These are phyloP conservation scores for Acer saccharum DNA, from an alignment of 345 rosid genomes.

Conservation along the genomic window DNA sequence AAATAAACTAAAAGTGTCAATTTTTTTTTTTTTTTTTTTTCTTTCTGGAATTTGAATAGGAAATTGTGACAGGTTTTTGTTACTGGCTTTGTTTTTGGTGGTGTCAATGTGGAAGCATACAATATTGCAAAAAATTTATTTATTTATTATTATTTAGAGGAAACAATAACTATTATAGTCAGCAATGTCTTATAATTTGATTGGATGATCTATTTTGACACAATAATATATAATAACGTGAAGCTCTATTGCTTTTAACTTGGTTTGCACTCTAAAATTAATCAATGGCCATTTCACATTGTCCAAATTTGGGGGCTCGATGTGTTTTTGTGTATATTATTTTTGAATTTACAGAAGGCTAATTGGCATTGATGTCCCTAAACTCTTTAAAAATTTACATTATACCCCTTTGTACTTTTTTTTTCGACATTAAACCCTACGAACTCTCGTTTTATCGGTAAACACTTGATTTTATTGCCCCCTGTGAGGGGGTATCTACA, in stretches of 20 bases:
- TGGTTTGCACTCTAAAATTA: not conserved
- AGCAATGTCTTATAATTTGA: not conserved
- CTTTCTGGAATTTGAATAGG: not conserved
- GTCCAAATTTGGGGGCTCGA: constrained; percentile 20
- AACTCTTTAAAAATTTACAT: too few relatives aligned
- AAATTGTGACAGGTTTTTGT: not conserved
- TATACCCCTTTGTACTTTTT: too few relatives aligned
- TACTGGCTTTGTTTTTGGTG: not conserved
- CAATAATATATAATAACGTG: too few relatives aligned
- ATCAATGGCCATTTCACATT: not conserved
- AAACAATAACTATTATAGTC: too few relatives aligned
- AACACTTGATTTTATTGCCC: too few relatives aligned
- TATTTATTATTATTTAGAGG: too few relatives aligned
- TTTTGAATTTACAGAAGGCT: not conserved
- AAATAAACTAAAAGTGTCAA: not conserved
- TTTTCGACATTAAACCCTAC: too few relatives aligned
- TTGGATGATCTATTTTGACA: not conserved
- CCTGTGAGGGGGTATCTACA: too few relatives aligned
- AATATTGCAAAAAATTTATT: not conserved
- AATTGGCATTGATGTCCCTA: too few relatives aligned
- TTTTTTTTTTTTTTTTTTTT: too few relatives aligned
- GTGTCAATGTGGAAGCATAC: not conserved
- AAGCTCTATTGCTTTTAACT: not conserved
- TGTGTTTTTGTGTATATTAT: not conserved
- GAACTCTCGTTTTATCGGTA: too few relatives aligned